Conservation (phyloP, 345 rosid genomes). For the Turritis glabra region DNA sequence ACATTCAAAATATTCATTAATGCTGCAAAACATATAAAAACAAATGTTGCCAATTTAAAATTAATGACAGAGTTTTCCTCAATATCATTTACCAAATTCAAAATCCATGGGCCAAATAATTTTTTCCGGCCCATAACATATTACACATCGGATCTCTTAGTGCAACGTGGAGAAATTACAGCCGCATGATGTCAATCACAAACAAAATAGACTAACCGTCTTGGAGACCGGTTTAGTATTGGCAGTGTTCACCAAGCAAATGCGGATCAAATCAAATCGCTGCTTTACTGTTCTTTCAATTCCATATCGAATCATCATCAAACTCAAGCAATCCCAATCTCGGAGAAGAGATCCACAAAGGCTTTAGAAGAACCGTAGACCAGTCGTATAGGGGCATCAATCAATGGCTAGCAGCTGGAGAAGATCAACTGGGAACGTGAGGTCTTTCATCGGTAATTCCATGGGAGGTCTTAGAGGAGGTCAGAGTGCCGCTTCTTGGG, state of each 20-base stretch:
- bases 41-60: no score
- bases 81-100: neutral
- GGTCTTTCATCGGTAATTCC: slow-evolving; percentile 71
- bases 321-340: slow-evolving; percentile 13
- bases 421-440: slow-evolving; percentile 62
- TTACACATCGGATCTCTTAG: neutral
- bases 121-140: neutral
- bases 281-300: neutral
- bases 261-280: slow-evolving; percentile 15
- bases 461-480: slow-evolving; percentile 89
- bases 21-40: no score
- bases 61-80: no score
- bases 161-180: slow-evolving; percentile 7
- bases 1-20: no score
- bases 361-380: neutral
- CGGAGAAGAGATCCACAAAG: neutral
- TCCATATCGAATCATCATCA: slow-evolving; percentile 13
- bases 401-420: slow-evolving; percentile 62
- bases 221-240: slow-evolving; percentile 15
- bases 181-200: slow-evolving; percentile 4
- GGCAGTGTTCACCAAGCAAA: slow-evolving; percentile 32
- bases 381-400: neutral
- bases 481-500: slow-evolving; percentile 79
- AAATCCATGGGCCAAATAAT: slow-evolving; percentile 1
- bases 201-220: slow-evolving; percentile 9